phyloP scores from a whole-genome alignment of 1,139 yeast species.

The Blastobotrys illinoisensis region DNA sequence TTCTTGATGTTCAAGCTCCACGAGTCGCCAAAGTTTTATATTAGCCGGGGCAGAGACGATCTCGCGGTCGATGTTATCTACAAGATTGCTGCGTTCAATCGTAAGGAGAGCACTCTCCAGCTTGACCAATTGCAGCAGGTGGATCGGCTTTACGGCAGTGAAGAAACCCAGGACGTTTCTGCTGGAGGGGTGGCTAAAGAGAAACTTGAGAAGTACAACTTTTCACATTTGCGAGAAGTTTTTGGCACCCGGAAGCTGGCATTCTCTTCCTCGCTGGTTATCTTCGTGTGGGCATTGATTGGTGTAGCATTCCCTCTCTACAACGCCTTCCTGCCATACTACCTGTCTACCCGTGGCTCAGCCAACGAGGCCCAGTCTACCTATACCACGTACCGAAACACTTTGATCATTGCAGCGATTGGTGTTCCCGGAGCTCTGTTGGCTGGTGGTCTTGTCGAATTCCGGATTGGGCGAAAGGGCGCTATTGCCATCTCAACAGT shows the following conservation, averaged over 20 bases:
- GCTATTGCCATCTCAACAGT: slow-evolving; percentile 51
- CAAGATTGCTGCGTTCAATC: slow-evolving; percentile 14
- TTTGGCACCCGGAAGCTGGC: slow-evolving; percentile 39
- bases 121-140: slow-evolving; percentile 41
- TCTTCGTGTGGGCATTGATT: slow-evolving; percentile 45
- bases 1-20: slow-evolving; percentile 42
- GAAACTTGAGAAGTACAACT: slow-evolving; percentile 9
- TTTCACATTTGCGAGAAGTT: slow-evolving; percentile 26
- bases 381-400: slow-evolving; percentile 42
- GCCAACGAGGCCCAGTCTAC: slow-evolving; percentile 38
- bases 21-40: slow-evolving; percentile 53
- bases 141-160: slow-evolving; percentile 22
- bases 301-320: slow-evolving; percentile 51
- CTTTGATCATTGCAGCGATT: slow-evolving; percentile 44
- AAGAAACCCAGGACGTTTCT: background rate
- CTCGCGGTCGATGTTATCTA: slow-evolving; percentile 34
- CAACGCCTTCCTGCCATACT: slow-evolving; percentile 47
- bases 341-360: slow-evolving; percentile 43
- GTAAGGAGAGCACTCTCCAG: slow-evolving; percentile 40
- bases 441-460: slow-evolving; percentile 40
- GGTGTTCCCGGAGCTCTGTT: slow-evolving; percentile 54
- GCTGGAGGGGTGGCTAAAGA: slow-evolving; percentile 5
- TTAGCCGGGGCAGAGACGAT: slow-evolving; percentile 46
- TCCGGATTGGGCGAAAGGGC: slow-evolving; percentile 54
- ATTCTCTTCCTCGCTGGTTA: slow-evolving; percentile 39